These are phyloP conservation scores for Oryza coarctata DNA, from an alignment of 176 grass and related monocot genomes.

Conservation along the genomic window DNA sequence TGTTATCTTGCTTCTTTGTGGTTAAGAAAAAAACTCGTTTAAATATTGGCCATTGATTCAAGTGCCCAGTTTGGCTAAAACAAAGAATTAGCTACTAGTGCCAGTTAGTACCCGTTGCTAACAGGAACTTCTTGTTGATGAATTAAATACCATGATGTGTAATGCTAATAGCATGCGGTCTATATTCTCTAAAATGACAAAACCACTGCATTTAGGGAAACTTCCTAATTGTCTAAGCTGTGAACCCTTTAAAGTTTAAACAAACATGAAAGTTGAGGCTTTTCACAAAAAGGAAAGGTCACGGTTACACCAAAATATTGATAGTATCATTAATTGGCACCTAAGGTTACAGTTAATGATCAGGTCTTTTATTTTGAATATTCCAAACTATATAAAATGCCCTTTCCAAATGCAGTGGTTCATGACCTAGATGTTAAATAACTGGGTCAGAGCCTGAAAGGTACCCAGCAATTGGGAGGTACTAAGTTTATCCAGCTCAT, in stretches of 20 bases:
- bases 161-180: neutral
- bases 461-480: slow-evolving; percentile 5
- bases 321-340: neutral
- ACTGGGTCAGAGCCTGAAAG: neutral
- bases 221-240: neutral
- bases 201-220: neutral
- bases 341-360: neutral
- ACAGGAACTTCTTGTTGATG: neutral
- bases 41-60: neutral
- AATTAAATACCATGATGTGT: neutral
- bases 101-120: neutral
- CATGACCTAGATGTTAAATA: neutral
- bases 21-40: neutral
- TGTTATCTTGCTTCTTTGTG: neutral
- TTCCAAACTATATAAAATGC: neutral
- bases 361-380: slow-evolving; percentile 9
- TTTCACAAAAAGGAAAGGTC: neutral
- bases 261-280: neutral
- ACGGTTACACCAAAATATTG: neutral
- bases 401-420: neutral
- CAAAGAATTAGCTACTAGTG: neutral
- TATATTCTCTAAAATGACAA: neutral
- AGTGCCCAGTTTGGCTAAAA: slow-evolving; percentile 8
- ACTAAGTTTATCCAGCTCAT: neutral
- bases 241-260: neutral